These are phyloP conservation scores for Coemansia reversa DNA, from an alignment of 192 early-diverging fungal genomes.

Conservation along the genomic window DNA sequence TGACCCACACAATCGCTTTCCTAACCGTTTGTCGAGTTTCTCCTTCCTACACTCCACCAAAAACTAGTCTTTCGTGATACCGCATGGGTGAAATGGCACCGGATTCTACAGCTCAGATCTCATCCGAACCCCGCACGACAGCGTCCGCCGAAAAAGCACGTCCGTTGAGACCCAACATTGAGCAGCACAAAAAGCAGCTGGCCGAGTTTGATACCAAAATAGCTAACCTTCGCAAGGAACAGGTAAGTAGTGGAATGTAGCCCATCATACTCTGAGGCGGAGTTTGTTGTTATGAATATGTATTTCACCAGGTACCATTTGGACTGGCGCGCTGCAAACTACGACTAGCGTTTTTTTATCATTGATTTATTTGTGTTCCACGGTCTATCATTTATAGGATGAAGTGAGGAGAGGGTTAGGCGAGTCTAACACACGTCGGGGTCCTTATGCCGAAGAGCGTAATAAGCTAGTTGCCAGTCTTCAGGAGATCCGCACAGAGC, in stretches of 20 bases:
- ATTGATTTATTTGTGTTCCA: neutral
- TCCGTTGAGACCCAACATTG: conserved; percentile 55
- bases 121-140: conserved; percentile 14
- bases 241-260: conserved; percentile 36
- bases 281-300: neutral
- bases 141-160: conserved; percentile 20
- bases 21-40: neutral
- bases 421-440: conserved; percentile 59
- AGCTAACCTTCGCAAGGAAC: conserved; percentile 56
- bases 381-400: conserved; percentile 44
- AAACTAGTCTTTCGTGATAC: neutral
- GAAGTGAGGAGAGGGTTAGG: conserved; percentile 58
- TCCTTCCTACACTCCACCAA: neutral
- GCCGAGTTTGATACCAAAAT: conserved; percentile 59
- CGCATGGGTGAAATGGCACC: conserved; percentile 29
- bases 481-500: conserved; percentile 69
- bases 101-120: conserved; percentile 21
- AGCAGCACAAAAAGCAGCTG: conserved; percentile 53
- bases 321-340: neutral
- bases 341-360: neutral
- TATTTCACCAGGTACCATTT: neutral
- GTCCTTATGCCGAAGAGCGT: conserved; percentile 55
- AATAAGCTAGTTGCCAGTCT: conserved; percentile 63
- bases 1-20: neutral
- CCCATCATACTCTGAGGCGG: neutral